These are phyloP conservation scores for Ceratocystis harringtonii DNA, from an alignment of 2,329 filamentous ascomycete genomes.

Conservation along the genomic window DNA sequence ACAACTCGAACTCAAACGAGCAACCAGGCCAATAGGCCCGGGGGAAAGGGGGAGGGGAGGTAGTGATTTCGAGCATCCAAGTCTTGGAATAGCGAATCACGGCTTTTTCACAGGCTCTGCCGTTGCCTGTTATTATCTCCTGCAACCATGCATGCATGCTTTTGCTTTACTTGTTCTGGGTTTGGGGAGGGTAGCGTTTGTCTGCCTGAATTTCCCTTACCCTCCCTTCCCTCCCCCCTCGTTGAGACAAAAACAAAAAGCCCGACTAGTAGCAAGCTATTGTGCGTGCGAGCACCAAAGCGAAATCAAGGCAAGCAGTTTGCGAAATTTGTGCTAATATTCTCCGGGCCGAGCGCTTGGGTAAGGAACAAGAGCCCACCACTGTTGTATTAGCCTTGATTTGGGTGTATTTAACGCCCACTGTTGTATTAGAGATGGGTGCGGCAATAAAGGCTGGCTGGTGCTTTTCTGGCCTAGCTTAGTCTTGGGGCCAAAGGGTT, in stretches of 20 bases:
- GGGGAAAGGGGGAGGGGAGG: background rate
- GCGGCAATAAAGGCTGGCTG: background rate
- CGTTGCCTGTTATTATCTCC: no score
- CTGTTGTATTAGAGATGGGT: background rate
- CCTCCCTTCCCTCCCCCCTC: background rate
- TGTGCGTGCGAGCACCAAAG: constrained; percentile 1
- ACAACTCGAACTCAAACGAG: background rate
- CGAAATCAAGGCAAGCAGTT: background rate
- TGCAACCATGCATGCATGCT: no score
- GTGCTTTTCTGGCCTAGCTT: background rate
- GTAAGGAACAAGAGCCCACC: background rate
- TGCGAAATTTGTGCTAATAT: constrained; percentile 3
- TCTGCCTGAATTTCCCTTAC: background rate
- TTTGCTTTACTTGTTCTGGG: no score
- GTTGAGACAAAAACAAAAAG: background rate
- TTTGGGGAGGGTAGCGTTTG: no score
- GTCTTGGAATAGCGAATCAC: no score
- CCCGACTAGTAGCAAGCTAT: constrained; percentile 7
- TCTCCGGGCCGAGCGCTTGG: constrained; percentile 5
- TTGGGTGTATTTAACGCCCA: no score
- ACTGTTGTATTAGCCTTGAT: background rate
- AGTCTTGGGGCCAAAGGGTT: background rate
- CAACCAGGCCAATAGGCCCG: background rate
- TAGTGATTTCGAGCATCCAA: background rate
- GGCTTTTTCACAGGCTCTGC: no score